These are phyloP conservation scores for Neophaeococcomyces aloes DNA, from an alignment of 2,329 filamentous ascomycete genomes.

Conservation along the genomic window DNA sequence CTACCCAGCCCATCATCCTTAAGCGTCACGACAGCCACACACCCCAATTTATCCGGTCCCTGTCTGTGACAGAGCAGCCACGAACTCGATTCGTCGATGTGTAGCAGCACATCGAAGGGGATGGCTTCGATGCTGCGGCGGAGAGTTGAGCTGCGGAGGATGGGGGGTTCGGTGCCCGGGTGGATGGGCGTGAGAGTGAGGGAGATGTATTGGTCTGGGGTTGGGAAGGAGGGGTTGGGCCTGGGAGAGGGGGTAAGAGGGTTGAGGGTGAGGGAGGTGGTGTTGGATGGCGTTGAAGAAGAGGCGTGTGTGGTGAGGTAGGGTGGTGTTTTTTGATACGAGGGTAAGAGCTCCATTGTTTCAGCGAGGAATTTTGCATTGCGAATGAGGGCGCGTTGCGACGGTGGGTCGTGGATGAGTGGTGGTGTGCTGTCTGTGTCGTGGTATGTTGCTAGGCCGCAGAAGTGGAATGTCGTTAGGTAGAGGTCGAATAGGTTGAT, in stretches of 20 bases:
- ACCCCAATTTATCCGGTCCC: background rate
- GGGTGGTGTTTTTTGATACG: constrained; percentile 5
- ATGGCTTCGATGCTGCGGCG: background rate
- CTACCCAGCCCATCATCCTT: constrained; percentile 5
- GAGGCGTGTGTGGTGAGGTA: background rate
- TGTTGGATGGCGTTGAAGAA: too few relatives aligned
- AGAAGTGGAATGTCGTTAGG: constrained; percentile 5
- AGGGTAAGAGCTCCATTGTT: background rate
- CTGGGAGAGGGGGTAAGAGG: background rate
- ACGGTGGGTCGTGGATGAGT: background rate
- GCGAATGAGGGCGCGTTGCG: constrained; percentile 6
- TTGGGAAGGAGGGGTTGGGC: constrained; percentile 5
- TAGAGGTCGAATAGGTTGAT: background rate
- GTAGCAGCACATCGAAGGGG: constrained; percentile 1
- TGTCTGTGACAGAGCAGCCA: constrained; percentile 1
- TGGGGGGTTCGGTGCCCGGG: constrained; percentile 4
- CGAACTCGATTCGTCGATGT: constrained; percentile 3
- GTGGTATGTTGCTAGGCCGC: background rate
- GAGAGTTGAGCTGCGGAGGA: constrained; percentile 4
- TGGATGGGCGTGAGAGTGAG: background rate
- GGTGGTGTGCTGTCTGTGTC: background rate
- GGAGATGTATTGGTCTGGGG: background rate
- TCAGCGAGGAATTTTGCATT: constrained; percentile 6
- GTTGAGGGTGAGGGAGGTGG: background rate
- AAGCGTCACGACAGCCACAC: constrained; percentile 1